These are phyloP conservation scores for Corymbia maculata DNA, from an alignment of 345 rosid genomes.

Conservation along the genomic window DNA sequence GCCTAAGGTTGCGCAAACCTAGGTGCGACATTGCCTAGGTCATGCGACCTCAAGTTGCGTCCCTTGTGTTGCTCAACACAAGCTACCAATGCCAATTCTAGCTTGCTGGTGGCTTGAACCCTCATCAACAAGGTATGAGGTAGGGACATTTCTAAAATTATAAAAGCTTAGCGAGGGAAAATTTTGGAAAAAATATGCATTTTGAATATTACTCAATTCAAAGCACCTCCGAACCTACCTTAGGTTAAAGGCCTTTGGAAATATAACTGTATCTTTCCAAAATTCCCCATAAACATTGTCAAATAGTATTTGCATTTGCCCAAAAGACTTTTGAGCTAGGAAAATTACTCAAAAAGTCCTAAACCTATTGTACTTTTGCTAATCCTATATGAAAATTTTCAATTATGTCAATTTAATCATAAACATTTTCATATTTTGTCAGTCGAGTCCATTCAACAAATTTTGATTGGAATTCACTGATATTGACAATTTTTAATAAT, in stretches of 20 bases:
- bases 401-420: too few relatives aligned
- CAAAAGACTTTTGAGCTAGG: background rate
- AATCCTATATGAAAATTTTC: too few relatives aligned
- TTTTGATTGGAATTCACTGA: too few relatives aligned
- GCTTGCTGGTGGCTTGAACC: background rate
- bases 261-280: background rate
- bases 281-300: too few relatives aligned
- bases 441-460: too few relatives aligned
- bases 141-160: too few relatives aligned
- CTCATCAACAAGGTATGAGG: background rate
- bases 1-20: accelerated
- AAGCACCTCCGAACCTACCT: background rate
- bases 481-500: too few relatives aligned
- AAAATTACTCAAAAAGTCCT: too few relatives aligned
- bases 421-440: too few relatives aligned
- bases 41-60: background rate
- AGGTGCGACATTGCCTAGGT: background rate
- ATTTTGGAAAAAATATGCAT: background rate
- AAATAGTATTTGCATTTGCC: background rate
- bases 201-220: background rate
- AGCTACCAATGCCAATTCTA: background rate
- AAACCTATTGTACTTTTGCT: too few relatives aligned
- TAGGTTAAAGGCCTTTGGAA: background rate
- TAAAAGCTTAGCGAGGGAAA: background rate
- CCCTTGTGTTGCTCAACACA: background rate